Conservation (phyloP, 2,329 filamentous ascomycete genomes). For the Sporothrix pallida region DNA sequence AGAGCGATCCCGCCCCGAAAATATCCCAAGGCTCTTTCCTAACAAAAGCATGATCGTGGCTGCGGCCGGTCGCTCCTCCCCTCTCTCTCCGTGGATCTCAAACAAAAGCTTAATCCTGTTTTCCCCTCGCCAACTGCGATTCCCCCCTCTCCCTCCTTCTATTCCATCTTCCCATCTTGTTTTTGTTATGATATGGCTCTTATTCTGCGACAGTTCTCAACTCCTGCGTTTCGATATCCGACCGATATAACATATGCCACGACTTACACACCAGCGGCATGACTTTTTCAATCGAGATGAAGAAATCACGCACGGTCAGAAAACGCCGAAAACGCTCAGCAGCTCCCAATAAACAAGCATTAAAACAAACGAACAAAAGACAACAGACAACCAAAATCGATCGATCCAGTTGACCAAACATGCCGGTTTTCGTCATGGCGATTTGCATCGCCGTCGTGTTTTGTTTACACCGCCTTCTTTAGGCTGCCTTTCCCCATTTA, state of each 20-base stretch:
- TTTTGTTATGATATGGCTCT: not conserved
- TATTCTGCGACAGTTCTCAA: constrained; percentile 2
- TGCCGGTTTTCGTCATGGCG: not conserved
- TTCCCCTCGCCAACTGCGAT: not conserved
- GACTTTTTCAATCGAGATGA: not conserved
- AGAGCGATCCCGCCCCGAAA: constrained; percentile 26
- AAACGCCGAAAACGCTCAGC: not conserved
- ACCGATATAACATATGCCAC: not conserved
- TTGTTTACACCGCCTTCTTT: not conserved
- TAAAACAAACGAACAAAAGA: not conserved
- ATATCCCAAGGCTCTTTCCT: not conserved
- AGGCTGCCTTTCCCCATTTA: constrained; percentile 3
- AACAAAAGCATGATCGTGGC: not conserved
- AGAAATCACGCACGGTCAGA: not conserved
- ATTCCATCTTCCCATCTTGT: too few species aligned
- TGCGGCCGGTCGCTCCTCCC: constrained; percentile 3
- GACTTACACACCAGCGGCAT: not conserved
- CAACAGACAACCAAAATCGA: too few species aligned
- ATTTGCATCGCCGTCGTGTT: not conserved
- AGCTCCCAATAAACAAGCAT: not conserved
- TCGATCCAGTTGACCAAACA: not conserved
- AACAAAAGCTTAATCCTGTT: constrained; percentile 24
- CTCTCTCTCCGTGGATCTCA: constrained; percentile 17
- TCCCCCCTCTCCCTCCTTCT: not conserved
- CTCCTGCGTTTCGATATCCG: constrained; percentile 4